A percentile compares a stretch with the other conserved stretches of the same genome.
Conservation (phyloP, 306 rosid genomes). For the Quercus cerris region DNA sequence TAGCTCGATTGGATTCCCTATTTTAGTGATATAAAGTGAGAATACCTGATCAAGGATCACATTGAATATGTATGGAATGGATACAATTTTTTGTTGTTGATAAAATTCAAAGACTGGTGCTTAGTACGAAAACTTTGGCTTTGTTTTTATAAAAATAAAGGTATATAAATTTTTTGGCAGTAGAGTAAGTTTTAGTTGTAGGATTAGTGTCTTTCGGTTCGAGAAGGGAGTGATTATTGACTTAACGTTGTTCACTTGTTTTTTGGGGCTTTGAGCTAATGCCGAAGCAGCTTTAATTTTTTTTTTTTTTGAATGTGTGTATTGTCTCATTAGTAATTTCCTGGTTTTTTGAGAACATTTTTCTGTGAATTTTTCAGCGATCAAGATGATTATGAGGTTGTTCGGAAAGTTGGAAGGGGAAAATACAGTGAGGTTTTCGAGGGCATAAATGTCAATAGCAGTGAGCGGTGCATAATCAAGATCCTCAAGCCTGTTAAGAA, state of each 20-base stretch:
- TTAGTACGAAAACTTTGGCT: background rate
- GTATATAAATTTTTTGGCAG: too few relatives aligned
- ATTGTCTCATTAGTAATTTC: background rate
- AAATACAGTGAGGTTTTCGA: conserved; percentile 98
- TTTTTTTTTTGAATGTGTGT: background rate
- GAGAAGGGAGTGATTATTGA: background rate
- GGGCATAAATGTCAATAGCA: conserved; percentile 82
- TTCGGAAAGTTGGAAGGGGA: conserved; percentile 96
- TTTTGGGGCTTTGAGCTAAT: too few relatives aligned
- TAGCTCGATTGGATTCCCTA: conserved; percentile 26
- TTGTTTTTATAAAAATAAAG: background rate
- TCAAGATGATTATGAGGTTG: conserved; percentile 98
- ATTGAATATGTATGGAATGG: conserved; percentile 17
- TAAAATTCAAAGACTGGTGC: background rate
- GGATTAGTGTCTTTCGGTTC: background rate
- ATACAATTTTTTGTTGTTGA: background rate
- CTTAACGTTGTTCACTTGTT: background rate
- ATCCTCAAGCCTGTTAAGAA: conserved; percentile 99
- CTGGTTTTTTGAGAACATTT: background rate
- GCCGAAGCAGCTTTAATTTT: background rate
- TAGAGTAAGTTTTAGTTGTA: background rate
- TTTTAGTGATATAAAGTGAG: background rate
- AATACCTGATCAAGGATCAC: conserved; percentile 3
- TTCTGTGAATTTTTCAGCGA: conserved; percentile 41
- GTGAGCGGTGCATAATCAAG: conserved; percentile 88